These are phyloP conservation scores for Cyberlindnera xishuangbannaensis DNA, from an alignment of 805 yeast species.

Conservation along the genomic window DNA sequence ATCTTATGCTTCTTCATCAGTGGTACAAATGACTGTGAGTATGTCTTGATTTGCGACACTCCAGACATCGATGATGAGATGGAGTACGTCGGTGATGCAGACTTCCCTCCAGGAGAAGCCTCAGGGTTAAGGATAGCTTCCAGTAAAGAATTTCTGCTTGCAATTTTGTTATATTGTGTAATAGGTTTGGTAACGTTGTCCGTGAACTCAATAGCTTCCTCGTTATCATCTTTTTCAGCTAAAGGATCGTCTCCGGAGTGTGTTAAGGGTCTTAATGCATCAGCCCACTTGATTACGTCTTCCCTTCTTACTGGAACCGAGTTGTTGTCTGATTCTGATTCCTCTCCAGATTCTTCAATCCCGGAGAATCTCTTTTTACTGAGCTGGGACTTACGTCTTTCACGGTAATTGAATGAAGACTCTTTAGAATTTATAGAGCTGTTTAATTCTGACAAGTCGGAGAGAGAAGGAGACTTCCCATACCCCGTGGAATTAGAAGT, in stretches of 20 bases:
- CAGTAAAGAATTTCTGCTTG: slow-evolving; percentile 21
- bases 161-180: slow-evolving; percentile 8
- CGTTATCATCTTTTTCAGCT: slow-evolving; percentile 15
- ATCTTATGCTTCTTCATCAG: slow-evolving; percentile 10
- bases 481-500: slow-evolving; percentile 24
- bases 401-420: slow-evolving; percentile 9
- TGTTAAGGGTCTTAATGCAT: slow-evolving; percentile 9
- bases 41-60: slow-evolving; percentile 10
- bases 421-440: slow-evolving; percentile 13
- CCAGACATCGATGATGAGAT: slow-evolving; percentile 15
- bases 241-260: background rate
- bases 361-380: slow-evolving; percentile 14
- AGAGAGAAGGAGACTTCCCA: slow-evolving; percentile 22
- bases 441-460: slow-evolving; percentile 25
- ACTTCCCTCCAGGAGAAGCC: slow-evolving; percentile 16
- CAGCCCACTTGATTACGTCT: slow-evolving; percentile 22
- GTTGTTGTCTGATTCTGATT: slow-evolving; percentile 6
- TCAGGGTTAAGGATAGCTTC: slow-evolving; percentile 22
- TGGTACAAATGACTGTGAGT: slow-evolving; percentile 14
- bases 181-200: slow-evolving; percentile 18
- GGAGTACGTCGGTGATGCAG: slow-evolving; percentile 22
- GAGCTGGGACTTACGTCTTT: slow-evolving; percentile 11
- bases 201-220: slow-evolving; percentile 19
- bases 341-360: slow-evolving; percentile 19
- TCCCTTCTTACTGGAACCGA: slow-evolving; percentile 12